Evolutionary conservation across 2,329 filamentous ascomycete genomes (phyloP).

Genomic region (Aspergillus amoenus): DNA sequence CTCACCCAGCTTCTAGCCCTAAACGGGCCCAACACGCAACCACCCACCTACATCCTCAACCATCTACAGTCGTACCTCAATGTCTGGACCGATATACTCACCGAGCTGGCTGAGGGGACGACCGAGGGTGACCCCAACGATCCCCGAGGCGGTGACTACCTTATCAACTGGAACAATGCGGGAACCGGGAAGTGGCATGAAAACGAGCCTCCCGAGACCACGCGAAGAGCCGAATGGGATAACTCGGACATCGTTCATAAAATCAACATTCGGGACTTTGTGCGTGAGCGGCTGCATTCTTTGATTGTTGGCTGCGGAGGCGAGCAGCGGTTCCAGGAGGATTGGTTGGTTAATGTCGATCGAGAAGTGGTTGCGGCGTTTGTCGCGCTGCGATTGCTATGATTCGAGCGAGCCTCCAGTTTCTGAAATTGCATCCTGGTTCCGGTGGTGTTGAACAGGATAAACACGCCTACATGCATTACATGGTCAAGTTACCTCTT

Average conservation of each 20-base stretch:
- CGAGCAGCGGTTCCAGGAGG: slow-evolving; percentile 41
- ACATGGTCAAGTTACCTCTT: not conserved
- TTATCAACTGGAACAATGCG: slow-evolving; percentile 40
- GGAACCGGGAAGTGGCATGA: slow-evolving; percentile 34
- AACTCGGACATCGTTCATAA: slow-evolving; percentile 43
- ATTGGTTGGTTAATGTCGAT: slow-evolving; percentile 47
- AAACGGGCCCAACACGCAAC: slow-evolving; percentile 34
- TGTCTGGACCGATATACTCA: slow-evolving; percentile 48
- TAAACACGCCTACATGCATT: not conserved
- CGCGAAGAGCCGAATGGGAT: slow-evolving; percentile 41
- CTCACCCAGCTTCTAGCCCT: slow-evolving; percentile 46
- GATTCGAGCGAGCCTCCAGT: slow-evolving; percentile 4
- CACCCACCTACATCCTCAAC: slow-evolving; percentile 42
- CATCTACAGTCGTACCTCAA: slow-evolving; percentile 48
- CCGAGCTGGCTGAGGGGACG: slow-evolving; percentile 44
- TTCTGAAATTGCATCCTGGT: not conserved
- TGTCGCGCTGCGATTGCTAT: slow-evolving; percentile 38
- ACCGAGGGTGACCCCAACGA: slow-evolving; percentile 36
- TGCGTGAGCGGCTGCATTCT: slow-evolving; percentile 41
- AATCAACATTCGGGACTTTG: slow-evolving; percentile 46
- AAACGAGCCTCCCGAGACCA: slow-evolving; percentile 42
- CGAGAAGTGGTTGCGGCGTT: slow-evolving; percentile 42
- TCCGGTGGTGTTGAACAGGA: not conserved
- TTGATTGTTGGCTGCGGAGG: slow-evolving; percentile 43
- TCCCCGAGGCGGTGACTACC: slow-evolving; percentile 38